Conservation (phyloP, 768 basidiomycete genomes). For the Lentinula lateritia region DNA sequence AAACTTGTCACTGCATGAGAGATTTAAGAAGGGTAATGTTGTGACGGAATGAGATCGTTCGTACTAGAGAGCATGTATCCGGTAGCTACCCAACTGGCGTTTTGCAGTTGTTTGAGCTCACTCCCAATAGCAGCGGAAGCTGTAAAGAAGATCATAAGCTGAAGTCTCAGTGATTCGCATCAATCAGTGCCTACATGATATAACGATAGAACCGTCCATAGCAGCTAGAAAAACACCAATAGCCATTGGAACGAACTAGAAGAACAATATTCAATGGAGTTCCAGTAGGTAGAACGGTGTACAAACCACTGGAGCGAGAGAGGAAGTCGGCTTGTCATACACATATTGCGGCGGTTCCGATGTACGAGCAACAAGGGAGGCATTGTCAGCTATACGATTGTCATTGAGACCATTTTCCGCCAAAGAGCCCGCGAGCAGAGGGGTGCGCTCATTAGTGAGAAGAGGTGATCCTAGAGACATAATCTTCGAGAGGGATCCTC, state of each 20-base stretch:
- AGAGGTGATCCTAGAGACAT: not conserved
- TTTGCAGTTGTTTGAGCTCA: constrained; percentile 17
- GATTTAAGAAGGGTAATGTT: not conserved
- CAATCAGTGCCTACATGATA: not conserved
- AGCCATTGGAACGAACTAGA: not conserved
- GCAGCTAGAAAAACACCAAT: not conserved
- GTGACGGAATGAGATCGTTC: not conserved
- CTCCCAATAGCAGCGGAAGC: constrained; percentile 18
- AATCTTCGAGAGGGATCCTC: not conserved
- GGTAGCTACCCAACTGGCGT: constrained; percentile 19
- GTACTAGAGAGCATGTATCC: constrained; percentile 17
- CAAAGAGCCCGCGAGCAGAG: not conserved
- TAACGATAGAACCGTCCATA: not conserved
- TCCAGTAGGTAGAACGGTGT: not conserved
- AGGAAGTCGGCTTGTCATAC: not conserved
- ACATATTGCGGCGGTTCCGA: not conserved
- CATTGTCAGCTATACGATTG: not conserved
- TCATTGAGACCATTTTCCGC: not conserved
- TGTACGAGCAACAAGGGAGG: not conserved
- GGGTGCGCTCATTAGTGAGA: not conserved
- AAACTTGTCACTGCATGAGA: not conserved
- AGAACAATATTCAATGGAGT: not conserved
- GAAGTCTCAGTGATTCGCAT: not conserved
- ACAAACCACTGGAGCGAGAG: not conserved
- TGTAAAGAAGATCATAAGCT: not conserved